A percentile compares a stretch with the other conserved stretches of the same genome.
Conservation (phyloP, 345 rosid species). For the Chamaenerion angustifolium region DNA sequence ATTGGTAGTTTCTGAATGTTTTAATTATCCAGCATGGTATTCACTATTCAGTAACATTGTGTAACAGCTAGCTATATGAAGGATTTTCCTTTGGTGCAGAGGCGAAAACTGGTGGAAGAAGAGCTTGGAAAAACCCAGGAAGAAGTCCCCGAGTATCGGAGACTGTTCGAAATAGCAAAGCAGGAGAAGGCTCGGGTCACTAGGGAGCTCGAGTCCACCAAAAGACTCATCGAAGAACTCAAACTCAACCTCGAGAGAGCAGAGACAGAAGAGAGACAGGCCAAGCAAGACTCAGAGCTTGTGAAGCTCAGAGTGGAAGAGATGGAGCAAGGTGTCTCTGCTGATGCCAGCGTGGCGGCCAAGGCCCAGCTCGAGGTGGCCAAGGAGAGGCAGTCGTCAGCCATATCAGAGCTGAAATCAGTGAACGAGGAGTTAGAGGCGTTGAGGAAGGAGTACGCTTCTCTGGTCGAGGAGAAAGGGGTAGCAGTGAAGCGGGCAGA, state of each 20-base stretch:
- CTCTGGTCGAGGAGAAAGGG: constrained; percentile 45
- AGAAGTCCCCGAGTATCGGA: constrained; percentile 56
- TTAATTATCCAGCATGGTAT: too few relatives aligned
- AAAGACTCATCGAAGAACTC: constrained; percentile 71
- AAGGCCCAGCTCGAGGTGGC: constrained; percentile 95
- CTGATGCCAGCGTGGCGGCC: constrained; percentile 82
- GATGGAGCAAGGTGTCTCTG: constrained; percentile 85
- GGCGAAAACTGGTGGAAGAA: constrained; percentile 55
- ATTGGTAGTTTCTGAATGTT: too few relatives aligned
- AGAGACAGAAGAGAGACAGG: constrained; percentile 78
- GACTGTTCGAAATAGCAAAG: constrained; percentile 49
- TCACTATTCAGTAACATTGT: too few relatives aligned
- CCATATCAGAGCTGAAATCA: constrained; percentile 54
- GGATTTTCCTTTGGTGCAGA: constrained; percentile 22
- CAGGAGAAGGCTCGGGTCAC: constrained; percentile 37
- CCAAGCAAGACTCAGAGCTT: constrained; percentile 84
- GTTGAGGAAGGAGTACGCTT: constrained; percentile 35
- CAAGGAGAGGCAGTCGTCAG: constrained; percentile 58
- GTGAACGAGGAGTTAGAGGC: constrained; percentile 60
- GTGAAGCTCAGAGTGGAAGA: constrained; percentile 83
- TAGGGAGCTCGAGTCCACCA: constrained; percentile 62
- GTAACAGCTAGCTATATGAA: too few relatives aligned
- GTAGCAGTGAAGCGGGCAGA: constrained; percentile 57
- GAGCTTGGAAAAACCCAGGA: constrained; percentile 55
- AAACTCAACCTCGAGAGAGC: constrained; percentile 86